Percentiles rank a stretch among this genome's conserved stretches.
These are phyloP conservation scores for rapeseed (Brassica napus) DNA, from an alignment of 345 rosid species.

Conservation along the genomic window Da-Ae NC_063438.1:7567501-7568000, in stretches of 20 bases:
- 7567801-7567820: constrained; percentile 8
- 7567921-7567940: constrained; percentile 4
- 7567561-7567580: constrained; percentile 35
- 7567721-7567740: constrained; percentile 35
- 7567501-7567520: constrained; percentile 45
- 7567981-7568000: not conserved
- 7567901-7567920: not conserved
- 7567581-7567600: constrained; percentile 21
- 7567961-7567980: constrained; percentile 20
- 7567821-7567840: constrained; percentile 8
- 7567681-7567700: constrained; percentile 19
- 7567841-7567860: constrained; percentile 28
- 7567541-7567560: constrained; percentile 13
- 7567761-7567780: constrained; percentile 4
- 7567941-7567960: constrained; percentile 1
- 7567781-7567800: not conserved
- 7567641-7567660: constrained; percentile 19
- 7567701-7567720: constrained; percentile 36
- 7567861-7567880: constrained; percentile 21
- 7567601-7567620: not conserved
- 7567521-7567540: constrained; percentile 40
- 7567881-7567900: not conserved
- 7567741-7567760: constrained; percentile 24
- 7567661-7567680: not conserved
- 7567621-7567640: constrained; percentile 20